phyloP scores from a whole-genome alignment of 192 early-diverging fungal genomes.

The Coemansia sp. region DNA sequence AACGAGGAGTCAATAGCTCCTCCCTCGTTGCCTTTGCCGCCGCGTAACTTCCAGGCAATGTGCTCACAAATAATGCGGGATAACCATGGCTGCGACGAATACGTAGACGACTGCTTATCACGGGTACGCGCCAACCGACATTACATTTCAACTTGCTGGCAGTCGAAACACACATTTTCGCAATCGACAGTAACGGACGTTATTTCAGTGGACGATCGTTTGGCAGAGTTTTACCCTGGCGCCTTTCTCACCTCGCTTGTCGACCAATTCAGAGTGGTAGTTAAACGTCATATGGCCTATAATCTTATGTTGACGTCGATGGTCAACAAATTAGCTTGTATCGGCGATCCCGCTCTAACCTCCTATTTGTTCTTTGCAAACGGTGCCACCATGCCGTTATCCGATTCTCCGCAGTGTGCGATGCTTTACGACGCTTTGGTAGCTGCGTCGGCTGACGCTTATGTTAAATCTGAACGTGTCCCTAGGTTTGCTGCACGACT shows the following conservation, averaged over 20 bases:
- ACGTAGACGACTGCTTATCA: constrained; percentile 33
- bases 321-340: constrained; percentile 54
- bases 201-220: constrained; percentile 3
- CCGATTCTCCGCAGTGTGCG: background rate
- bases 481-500: constrained; percentile 45
- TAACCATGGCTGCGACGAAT: constrained; percentile 45
- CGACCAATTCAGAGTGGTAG: constrained; percentile 43
- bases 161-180: background rate
- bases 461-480: constrained; percentile 47
- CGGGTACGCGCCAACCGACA: constrained; percentile 19
- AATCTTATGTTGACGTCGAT: constrained; percentile 64
- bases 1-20: background rate
- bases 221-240: constrained; percentile 56
- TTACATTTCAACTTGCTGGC: constrained; percentile 18
- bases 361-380: constrained; percentile 49
- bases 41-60: constrained; percentile 23
- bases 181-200: background rate
- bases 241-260: constrained; percentile 58
- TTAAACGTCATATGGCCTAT: constrained; percentile 61
- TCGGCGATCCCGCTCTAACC: constrained; percentile 51
- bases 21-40: background rate
- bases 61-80: constrained; percentile 36
- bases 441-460: constrained; percentile 40
- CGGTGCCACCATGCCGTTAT: constrained; percentile 18
- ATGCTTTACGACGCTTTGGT: constrained; percentile 43